Evolutionary conservation across 116 monocot genomes (phyloP).

Genomic region (Thalassia testudinum): DNA sequence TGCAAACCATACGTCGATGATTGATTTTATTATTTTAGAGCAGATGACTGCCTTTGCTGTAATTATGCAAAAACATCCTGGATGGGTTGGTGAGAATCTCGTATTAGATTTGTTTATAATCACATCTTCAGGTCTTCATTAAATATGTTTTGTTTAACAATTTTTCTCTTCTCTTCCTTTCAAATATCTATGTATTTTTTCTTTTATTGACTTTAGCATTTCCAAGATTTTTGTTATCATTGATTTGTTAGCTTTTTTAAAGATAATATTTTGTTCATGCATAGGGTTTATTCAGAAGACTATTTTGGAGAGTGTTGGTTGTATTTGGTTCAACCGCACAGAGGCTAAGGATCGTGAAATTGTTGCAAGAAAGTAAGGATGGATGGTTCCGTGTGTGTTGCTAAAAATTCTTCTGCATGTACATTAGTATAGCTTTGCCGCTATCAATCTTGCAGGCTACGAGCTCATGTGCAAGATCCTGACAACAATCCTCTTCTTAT

Average conservation of each 20-base stretch:
- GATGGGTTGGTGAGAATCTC: slow-evolving; percentile 89
- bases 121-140: background rate
- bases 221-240: background rate
- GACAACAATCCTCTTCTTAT: slow-evolving; percentile 94
- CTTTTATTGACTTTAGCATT: background rate
- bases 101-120: background rate
- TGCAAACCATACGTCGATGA: slow-evolving; percentile 98
- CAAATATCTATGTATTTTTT: background rate
- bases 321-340: slow-evolving; percentile 92
- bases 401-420: no score
- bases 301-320: slow-evolving; percentile 85
- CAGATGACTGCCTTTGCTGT: slow-evolving; percentile 99
- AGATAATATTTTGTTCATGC: background rate
- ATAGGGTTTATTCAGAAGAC: slow-evolving; percentile 87
- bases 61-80: slow-evolving; percentile 99
- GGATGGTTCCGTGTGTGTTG: no score
- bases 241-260: background rate
- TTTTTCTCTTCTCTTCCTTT: background rate
- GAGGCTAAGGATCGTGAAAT: slow-evolving; percentile 87
- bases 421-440: no score
- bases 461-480: slow-evolving; percentile 57
- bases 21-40: slow-evolving; percentile 96
- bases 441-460: slow-evolving; percentile 34
- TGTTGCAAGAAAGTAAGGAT: slow-evolving; percentile 70
- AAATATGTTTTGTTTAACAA: background rate